Base-by-base conservation (phyloP, 495 filamentous ascomycete genomes). In the Podospora anserina region DNA sequence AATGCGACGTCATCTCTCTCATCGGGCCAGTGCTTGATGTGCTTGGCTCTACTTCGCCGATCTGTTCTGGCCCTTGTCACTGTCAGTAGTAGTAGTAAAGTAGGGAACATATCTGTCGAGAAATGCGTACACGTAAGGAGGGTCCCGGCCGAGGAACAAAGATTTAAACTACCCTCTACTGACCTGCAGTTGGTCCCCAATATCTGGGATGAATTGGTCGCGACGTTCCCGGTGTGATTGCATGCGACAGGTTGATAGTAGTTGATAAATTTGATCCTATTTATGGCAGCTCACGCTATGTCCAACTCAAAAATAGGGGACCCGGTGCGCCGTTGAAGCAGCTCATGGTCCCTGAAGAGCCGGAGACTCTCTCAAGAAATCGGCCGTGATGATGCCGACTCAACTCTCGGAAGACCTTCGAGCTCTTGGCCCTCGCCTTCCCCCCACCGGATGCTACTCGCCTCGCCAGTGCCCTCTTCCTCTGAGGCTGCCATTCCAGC, bases 201-300 rank as follows among this genome's bases (percentile, higher is more conserved):
- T 58, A 58, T 58, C 23, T 58, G n/a, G 55, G 55, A n/a, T 58
- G 55, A 58, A 20, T 19, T 26, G 55, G 6, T 20, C 55, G n/a
- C 55, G 55, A 58, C 55, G 55, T 58, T 58, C 13, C 55, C n/a
- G 55, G 55, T 58, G n/a, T 58, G 55, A 19, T 58, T 58, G 55
- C 55, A 58, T 58, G 55, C 55, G 55, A 58, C 55, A 26, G n/a
- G 23, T 58, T 58, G 39, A 49, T 49, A 49, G 39, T 49, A 49
- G 2, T 49, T 49, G 39, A 18, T 49, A 49, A 49, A 49, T 58
- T 26, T 58, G 55, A 58, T 58, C 55, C 55, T 58, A 58, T 58
- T 58, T 58, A 58, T 58, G 55, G 55, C 39, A 49, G 39, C 39
- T 6, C 39, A 49, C 39, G 39, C 39, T 49, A 49, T 49, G 39